Evolutionary conservation across 352 stramenopile genomes (phyloP).

Genomic region (Pythium inflatum): DNA sequence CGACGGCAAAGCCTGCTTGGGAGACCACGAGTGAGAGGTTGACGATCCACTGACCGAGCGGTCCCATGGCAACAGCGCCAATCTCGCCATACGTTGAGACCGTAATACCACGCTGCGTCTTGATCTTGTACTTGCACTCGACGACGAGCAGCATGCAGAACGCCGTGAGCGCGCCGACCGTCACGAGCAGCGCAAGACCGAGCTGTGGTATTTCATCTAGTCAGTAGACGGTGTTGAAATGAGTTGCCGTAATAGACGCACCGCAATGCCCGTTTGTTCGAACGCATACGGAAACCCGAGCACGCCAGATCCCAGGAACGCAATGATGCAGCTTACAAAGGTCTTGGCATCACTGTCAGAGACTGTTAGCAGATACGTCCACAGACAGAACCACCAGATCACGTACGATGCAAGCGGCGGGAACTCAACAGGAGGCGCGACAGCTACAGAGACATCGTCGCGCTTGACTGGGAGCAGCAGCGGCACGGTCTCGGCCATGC

Average conservation of each 20-base stretch:
- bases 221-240: too few relatives aligned
- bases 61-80: conserved; percentile 53
- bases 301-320: conserved; percentile 78
- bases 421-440: too few relatives aligned
- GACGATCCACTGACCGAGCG: conserved; percentile 53
- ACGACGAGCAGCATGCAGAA: conserved; percentile 44
- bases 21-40: conserved; percentile 66
- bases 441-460: too few relatives aligned
- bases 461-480: conserved; percentile 9
- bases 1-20: conserved; percentile 72
- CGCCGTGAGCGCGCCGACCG: conserved; percentile 31
- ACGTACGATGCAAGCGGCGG: conserved; percentile 17
- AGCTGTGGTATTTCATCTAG: conserved; percentile 38
- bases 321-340: conserved; percentile 54
- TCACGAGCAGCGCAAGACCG: conserved; percentile 22
- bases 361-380: background rate
- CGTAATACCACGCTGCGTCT: conserved; percentile 10
- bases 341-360: conserved; percentile 34
- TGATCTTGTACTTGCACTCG: conserved; percentile 42
- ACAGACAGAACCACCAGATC: background rate
- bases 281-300: conserved; percentile 82
- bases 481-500: conserved; percentile 2
- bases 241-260: too few relatives aligned
- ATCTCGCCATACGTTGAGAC: conserved; percentile 62
- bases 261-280: conserved; percentile 59